Evolutionary conservation across 345 rosid species (phyloP).

Genomic region (thale cress (Arabidopsis thaliana)): DNA sequence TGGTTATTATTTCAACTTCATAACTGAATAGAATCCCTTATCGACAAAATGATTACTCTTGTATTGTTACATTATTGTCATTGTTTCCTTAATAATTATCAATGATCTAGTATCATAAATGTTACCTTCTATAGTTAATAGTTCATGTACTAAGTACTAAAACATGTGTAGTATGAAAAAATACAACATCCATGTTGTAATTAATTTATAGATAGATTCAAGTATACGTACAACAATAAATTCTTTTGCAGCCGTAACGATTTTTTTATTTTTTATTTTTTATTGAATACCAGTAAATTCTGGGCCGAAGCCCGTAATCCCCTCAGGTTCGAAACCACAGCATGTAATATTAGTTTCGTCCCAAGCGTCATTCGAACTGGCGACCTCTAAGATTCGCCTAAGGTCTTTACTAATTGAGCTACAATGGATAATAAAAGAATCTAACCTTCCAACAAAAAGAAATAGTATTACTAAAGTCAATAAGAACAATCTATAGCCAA

Average conservation of each 20-base stretch:
- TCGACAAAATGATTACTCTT: not conserved
- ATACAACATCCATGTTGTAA: not conserved
- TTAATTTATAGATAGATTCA: not conserved
- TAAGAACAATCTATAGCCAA: constrained; percentile 11
- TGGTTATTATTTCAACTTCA: constrained; percentile 19
- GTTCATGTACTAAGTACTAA: not conserved
- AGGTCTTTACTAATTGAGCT: no score
- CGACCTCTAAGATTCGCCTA: no score
- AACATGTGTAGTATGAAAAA: not conserved
- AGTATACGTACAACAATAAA: no score
- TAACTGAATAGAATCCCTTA: constrained; percentile 3
- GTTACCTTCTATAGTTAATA: not conserved
- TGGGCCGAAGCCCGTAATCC: no score
- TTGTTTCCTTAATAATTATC: constrained; percentile 10
- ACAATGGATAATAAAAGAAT: no score
- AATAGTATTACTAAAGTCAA: not conserved
- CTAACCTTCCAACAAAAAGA: not conserved
- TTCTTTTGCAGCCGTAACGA: no score
- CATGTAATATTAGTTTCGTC: no score
- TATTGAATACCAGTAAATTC: no score
- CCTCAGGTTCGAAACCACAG: no score
- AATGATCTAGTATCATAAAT: constrained; percentile 8
- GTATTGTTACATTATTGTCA: constrained; percentile 1
- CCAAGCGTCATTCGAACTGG: no score
- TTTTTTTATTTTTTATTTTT: no score